phyloP scores from a whole-genome alignment of 176 grass and related monocot species.

The Bromus sterilis region DNA sequence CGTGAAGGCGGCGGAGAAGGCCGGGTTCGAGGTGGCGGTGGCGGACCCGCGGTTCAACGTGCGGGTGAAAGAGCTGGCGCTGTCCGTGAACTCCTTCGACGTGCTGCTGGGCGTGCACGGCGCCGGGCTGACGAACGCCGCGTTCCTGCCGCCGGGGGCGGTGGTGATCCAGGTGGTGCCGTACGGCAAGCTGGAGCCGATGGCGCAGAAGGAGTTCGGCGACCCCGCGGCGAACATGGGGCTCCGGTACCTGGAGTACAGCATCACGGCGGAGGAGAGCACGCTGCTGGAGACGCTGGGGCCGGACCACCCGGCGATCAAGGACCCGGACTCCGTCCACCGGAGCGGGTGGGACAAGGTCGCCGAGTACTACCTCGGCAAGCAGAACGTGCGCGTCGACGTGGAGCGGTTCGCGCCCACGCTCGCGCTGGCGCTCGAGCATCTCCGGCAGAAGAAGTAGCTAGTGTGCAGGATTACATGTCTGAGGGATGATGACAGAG shows the following conservation, averaged over 20 bases:
- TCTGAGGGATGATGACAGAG: neutral
- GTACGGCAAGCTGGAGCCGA: conserved; percentile 60
- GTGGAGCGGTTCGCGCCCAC: conserved; percentile 42
- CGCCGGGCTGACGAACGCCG: conserved; percentile 64
- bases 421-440: conserved; percentile 36
- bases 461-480: neutral
- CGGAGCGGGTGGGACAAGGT: conserved; percentile 68
- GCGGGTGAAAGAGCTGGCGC: conserved; percentile 33
- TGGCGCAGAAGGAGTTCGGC: conserved; percentile 51
- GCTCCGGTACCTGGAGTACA: conserved; percentile 65
- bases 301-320: conserved; percentile 54
- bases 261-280: conserved; percentile 62
- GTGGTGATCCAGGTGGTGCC: conserved; percentile 80
- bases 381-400: conserved; percentile 64
- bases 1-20: conserved; percentile 23
- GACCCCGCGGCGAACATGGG: conserved; percentile 52
- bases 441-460: conserved; percentile 15
- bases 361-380: conserved; percentile 65
- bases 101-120: conserved; percentile 76
- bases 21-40: conserved; percentile 54
- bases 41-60: conserved; percentile 34
- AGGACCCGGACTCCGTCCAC: conserved; percentile 57
- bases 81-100: conserved; percentile 62
- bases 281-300: conserved; percentile 57
- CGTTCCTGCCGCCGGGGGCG: conserved; percentile 55